phyloP scores from a whole-genome alignment of 352 stramenopile genomes.

The Globisporangium lucens region DNA sequence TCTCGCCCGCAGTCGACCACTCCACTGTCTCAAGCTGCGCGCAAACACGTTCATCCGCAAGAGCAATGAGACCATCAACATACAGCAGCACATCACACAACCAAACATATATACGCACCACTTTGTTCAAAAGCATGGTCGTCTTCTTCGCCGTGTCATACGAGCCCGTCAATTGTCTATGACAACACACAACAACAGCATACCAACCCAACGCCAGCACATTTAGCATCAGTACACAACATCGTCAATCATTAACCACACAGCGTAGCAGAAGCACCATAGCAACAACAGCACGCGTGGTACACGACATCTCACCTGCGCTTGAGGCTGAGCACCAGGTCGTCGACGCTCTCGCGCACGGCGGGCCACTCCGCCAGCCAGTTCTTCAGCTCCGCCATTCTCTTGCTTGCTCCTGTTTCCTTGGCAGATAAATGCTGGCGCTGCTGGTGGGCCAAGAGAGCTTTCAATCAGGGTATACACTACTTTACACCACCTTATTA shows the following conservation, averaged over 20 bases:
- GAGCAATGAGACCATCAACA: neutral
- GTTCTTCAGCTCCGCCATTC: conserved; percentile 42
- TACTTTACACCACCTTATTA: neutral
- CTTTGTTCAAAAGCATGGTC: conserved; percentile 63
- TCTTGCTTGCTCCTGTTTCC: neutral
- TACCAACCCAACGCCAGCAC: neutral
- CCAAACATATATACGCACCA: conserved; percentile 35
- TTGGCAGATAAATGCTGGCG: neutral
- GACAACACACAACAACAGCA: neutral
- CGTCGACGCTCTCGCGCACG: conserved; percentile 65
- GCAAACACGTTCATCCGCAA: conserved; percentile 4
- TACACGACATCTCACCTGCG: conserved; percentile 34
- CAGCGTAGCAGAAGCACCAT: neutral
- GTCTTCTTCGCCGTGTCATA: conserved; percentile 82
- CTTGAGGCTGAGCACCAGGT: conserved; percentile 79
- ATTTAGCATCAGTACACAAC: neutral
- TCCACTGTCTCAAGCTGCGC: conserved; percentile 69
- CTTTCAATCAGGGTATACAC: neutral
- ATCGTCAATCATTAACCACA: conserved; percentile 8
- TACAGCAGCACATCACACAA: neutral
- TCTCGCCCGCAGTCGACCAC: conserved; percentile 75
- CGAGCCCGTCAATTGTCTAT: conserved; percentile 65
- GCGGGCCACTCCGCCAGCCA: conserved; percentile 78
- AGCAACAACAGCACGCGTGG: neutral
- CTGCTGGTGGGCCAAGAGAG: neutral